Percentiles rank a stretch among this genome's conserved stretches.
phyloP scores from a whole-genome alignment of 2,329 filamentous ascomycete species.

The Trichoderma sp. region DNA sequence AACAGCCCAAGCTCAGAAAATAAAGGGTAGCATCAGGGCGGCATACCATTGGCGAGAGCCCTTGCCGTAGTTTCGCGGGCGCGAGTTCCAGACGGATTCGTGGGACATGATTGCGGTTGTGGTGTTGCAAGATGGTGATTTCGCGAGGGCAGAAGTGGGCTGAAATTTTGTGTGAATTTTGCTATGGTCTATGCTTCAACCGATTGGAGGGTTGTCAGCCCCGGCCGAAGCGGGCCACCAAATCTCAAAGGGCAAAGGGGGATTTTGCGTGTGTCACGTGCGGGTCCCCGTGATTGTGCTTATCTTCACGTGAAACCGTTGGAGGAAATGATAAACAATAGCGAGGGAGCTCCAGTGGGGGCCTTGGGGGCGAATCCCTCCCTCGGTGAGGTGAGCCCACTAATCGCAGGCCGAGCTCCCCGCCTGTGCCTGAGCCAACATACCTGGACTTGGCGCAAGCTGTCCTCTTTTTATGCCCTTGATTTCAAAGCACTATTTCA shows the following conservation, averaged over 20 bases:
- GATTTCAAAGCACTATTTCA: conserved; percentile 22
- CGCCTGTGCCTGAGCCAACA: conserved; percentile 9
- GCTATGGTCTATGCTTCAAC: conserved; percentile 32
- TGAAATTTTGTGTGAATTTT: conserved; percentile 46
- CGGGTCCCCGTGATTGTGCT: not conserved
- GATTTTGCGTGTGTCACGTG: conserved; percentile 28
- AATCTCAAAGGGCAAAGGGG: not conserved
- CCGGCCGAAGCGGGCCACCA: conserved; percentile 32
- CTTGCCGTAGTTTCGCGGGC: conserved; percentile 96
- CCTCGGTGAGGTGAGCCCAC: conserved; percentile 17
- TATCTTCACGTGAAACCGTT: conserved; percentile 14
- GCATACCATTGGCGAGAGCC: conserved; percentile 89
- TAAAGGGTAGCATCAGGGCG: conserved; percentile 13
- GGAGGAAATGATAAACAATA: not conserved
- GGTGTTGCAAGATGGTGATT: conserved; percentile 35
- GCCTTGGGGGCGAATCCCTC: too few species aligned
- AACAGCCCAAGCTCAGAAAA: not conserved
- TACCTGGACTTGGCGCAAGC: conserved; percentile 16
- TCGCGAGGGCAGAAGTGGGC: conserved; percentile 36
- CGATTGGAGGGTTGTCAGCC: conserved; percentile 43
- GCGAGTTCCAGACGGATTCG: conserved; percentile 99
- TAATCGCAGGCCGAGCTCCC: conserved; percentile 6
- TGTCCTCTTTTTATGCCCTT: conserved; percentile 22
- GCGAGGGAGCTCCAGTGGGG: not conserved
- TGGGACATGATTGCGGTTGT: conserved; percentile 59